Evolutionary conservation across 345 rosid species (phyloP).

Genomic region (Clausena lansium): DNA sequence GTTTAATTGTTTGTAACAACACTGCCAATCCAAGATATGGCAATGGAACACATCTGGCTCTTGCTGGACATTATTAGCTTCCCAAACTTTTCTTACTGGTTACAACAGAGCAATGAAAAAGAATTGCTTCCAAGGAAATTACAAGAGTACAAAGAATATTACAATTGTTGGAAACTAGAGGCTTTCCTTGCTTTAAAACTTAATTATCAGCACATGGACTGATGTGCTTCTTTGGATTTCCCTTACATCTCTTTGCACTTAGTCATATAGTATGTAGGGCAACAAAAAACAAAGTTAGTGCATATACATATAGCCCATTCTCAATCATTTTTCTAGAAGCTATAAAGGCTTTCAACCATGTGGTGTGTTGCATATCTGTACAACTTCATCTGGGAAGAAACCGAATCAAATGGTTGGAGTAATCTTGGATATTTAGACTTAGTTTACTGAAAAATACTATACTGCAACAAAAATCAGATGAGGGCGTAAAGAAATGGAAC

Average conservation of each 20-base stretch:
- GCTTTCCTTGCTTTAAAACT: constrained; percentile 33
- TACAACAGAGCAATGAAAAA: constrained; percentile 26
- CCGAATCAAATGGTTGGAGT: constrained; percentile 29
- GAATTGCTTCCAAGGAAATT: constrained; percentile 25
- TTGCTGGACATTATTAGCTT: constrained; percentile 15
- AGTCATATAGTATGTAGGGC: constrained; percentile 12
- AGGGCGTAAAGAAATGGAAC: constrained; percentile 23
- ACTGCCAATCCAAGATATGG: neutral
- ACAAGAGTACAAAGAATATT: constrained; percentile 2
- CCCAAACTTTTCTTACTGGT: constrained; percentile 23
- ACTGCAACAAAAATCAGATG: constrained; percentile 17
- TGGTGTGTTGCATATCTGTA: constrained; percentile 67
- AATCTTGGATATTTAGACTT: constrained; percentile 20
- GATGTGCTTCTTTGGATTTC: constrained; percentile 35
- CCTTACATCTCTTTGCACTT: constrained; percentile 18
- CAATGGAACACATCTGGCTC: neutral
- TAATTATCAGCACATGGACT: constrained; percentile 62
- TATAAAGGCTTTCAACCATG: constrained; percentile 24
- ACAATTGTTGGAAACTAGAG: constrained; percentile 43
- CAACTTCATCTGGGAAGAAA: constrained; percentile 67
- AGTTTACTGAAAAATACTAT: constrained; percentile 24
- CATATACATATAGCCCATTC: constrained; percentile 28
- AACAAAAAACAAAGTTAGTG: constrained; percentile 3
- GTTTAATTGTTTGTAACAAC: too few species aligned
- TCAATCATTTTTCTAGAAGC: constrained; percentile 40